Percentiles rank a stretch among this genome's conserved stretches.
Evolutionary conservation across 140 eudicot species (phyloP).

Genomic region (Oenanthe javanica): DNA sequence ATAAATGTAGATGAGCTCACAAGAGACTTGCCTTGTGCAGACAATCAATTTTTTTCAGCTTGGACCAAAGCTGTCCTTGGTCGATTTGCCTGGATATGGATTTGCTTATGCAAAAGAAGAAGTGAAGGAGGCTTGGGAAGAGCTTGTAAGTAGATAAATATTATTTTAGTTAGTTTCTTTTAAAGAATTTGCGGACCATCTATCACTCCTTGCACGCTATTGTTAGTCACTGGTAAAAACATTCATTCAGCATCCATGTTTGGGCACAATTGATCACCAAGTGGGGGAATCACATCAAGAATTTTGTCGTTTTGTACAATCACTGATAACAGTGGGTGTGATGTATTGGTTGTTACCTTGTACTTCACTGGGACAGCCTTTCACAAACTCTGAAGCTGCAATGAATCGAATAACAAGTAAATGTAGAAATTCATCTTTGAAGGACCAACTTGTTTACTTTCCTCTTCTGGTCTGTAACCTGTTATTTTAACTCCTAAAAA

Average conservation of each 20-base stretch:
- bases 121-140: constrained; percentile 96
- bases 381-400: not conserved
- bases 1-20: not conserved
- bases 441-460: not conserved
- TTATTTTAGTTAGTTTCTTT: not conserved
- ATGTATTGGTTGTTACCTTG: not conserved
- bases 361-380: not conserved
- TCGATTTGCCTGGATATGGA: constrained; percentile 95
- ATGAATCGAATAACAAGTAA: not conserved
- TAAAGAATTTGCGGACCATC: not conserved
- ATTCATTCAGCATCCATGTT: not conserved
- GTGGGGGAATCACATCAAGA: not conserved
- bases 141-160: constrained; percentile 55
- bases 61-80: constrained; percentile 72
- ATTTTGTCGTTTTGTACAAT: not conserved
- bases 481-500: not conserved
- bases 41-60: constrained; percentile 82
- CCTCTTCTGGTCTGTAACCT: not conserved
- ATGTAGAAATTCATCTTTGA: not conserved
- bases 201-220: not conserved
- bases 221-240: not conserved
- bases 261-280: not conserved
- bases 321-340: not conserved
- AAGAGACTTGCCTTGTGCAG: constrained; percentile 31
- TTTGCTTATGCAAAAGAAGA: constrained; percentile 99